Evolutionary conservation across 169 alveolate genomes (phyloP), one percentile per base, ranked within the genome.

Genomic region (Theileria sp.): DNA sequence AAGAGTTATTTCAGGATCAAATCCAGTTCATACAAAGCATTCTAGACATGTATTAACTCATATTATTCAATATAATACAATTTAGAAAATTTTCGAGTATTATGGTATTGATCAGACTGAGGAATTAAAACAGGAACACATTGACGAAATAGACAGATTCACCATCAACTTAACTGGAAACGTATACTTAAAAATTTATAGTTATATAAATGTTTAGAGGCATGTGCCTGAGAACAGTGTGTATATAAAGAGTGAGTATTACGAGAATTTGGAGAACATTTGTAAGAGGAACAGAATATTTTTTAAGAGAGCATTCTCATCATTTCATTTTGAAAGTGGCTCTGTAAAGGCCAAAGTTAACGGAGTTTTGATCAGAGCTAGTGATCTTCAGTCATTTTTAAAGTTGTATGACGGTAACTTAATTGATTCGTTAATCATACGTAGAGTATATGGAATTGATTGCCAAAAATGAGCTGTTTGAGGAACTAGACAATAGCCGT

Each of bases 301-400:
- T 19, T 49, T 75, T 77, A 84, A 77, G 49, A 71, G 75, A 0
- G 90, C 90, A 6, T 77, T 76, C 32, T 76, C 86, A 21, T 61
- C 82, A 7, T 76, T 61, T 23, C 71, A 49, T 66, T 30, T 71
- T 34, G 60, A 12, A 6, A 79, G 64, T 30, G 68, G 64, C 21
- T 15, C 71, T 17, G 44, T 65, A 13, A 69, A 70, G 69, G 80
- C 90, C 8, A 77, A 77, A 34, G 71, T 84, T 5, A 77, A 84
- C 68, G 90, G 90, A 26, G 62, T 84, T 1, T 78, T 84, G 30
- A 70, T 84, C 5, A 56, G 68, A 9, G 50, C 58, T 19, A 19
- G 34, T 23, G 65, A 77, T 15, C 49, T 77, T 0, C 34, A 64
- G 10, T 38, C 71, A 51, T 71, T 78, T 44, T 77, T 84, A 15